These are phyloP conservation scores for Papiliotrema terrestris DNA, from an alignment of 1,284 basidiomycete genomes.

Conservation along the genomic window DNA sequence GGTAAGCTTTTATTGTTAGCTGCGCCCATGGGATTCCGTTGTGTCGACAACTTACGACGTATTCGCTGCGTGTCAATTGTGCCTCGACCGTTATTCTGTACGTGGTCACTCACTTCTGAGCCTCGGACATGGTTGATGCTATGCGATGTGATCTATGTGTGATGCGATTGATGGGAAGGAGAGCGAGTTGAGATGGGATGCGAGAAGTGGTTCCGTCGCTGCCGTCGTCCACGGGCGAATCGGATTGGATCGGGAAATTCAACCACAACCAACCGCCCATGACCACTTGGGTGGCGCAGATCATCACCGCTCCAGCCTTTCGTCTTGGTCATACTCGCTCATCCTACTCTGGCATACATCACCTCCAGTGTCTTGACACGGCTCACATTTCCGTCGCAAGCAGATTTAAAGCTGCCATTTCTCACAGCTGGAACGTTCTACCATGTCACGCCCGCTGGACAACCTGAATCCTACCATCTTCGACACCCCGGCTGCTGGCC, in stretches of 20 bases:
- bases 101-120: constrained; percentile 26
- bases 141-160: constrained; percentile 1
- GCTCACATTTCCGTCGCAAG: too few species aligned
- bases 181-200: background rate
- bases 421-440: too few species aligned
- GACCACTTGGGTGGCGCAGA: background rate
- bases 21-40: background rate
- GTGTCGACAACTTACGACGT: constrained; percentile 34
- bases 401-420: too few species aligned
- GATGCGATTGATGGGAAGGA: background rate
- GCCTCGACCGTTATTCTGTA: background rate
- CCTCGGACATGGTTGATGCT: constrained; percentile 33
- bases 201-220: background rate
- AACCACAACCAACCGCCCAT: background rate
- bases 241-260: constrained; percentile 4
- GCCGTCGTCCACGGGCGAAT: background rate
- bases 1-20: constrained; percentile 37
- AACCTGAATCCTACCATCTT: constrained; percentile 46
- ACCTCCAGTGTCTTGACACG: too few species aligned
- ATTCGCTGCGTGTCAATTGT: constrained; percentile 33
- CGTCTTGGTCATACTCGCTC: too few species aligned
- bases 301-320: too few species aligned
- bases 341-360: too few species aligned
- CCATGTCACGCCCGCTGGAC: constrained; percentile 41
- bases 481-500: constrained; percentile 19